Percentiles rank a stretch among this genome's conserved stretches.
These are phyloP conservation scores for Trypanosoma theileri DNA, from an alignment of 208 protist genomes.

Conservation along the genomic window DNA sequence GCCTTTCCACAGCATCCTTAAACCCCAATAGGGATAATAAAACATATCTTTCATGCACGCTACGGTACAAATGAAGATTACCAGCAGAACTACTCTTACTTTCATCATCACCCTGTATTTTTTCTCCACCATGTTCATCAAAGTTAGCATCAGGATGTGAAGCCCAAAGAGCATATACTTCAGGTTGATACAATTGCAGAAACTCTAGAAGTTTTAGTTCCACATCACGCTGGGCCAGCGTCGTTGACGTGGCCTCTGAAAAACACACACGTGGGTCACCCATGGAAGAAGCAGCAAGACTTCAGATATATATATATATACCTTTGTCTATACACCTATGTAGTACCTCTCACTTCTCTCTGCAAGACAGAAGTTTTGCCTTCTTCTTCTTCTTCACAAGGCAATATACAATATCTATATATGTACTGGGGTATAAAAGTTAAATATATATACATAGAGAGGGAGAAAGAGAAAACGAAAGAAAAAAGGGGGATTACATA, in stretches of 20 bases:
- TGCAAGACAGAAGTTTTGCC: too few species aligned
- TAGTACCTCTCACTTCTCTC: too few species aligned
- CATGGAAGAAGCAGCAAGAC: background rate
- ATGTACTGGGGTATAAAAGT: too few species aligned
- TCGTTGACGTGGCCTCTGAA: slow-evolving; percentile 33
- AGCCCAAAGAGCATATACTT: slow-evolving; percentile 49
- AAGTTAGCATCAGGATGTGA: slow-evolving; percentile 32
- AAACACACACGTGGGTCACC: slow-evolving; percentile 2
- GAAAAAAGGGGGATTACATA: too few species aligned
- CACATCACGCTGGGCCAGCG: slow-evolving; percentile 52
- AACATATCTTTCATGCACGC: slow-evolving; percentile 45
- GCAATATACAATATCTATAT: too few species aligned
- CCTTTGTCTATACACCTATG: background rate
- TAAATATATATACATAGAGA: too few species aligned
- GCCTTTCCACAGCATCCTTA: slow-evolving; percentile 22
- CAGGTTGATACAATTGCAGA: slow-evolving; percentile 40
- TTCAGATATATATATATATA: slow-evolving; percentile 13
- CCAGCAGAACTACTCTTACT: background rate
- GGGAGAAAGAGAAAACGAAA: too few species aligned
- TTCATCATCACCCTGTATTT: background rate
- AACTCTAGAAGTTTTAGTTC: slow-evolving; percentile 59
- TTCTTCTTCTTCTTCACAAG: too few species aligned
- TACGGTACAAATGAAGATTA: slow-evolving; percentile 20
- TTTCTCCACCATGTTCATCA: slow-evolving; percentile 12
- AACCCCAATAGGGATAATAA: slow-evolving; percentile 26